Evolutionary conservation across 1,284 basidiomycete genomes (phyloP).

Genomic region (Schizophyllum amplum): DNA sequence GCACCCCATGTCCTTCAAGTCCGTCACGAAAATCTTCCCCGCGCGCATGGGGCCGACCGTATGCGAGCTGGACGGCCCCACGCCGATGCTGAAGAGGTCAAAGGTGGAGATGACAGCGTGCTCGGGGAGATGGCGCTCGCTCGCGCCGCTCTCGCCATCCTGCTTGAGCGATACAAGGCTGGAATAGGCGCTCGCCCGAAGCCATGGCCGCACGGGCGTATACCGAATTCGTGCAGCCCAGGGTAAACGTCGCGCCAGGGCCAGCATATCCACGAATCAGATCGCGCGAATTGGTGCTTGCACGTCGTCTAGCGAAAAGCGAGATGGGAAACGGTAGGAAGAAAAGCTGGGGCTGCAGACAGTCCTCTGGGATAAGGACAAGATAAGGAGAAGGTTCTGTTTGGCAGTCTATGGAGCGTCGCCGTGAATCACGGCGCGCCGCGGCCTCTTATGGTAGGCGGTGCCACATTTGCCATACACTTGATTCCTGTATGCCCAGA

Average conservation of each 20-base stretch:
- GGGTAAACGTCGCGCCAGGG: not conserved
- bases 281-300: not conserved
- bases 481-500: no score
- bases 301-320: not conserved
- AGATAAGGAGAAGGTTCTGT: no score
- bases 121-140: conserved; percentile 36
- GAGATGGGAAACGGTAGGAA: no score
- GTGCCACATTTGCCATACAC: no score
- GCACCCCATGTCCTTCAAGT: conserved; percentile 63
- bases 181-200: not conserved
- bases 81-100: conserved; percentile 90
- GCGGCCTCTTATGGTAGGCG: no score
- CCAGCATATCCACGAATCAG: not conserved
- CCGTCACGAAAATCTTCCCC: conserved; percentile 78
- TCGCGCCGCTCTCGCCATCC: conserved; percentile 28
- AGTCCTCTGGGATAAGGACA: no score
- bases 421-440: no score
- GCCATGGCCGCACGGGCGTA: not conserved
- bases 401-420: no score
- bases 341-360: no score
- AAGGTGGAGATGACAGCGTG: conserved; percentile 93
- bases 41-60: conserved; percentile 90
- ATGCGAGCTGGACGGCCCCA: conserved; percentile 41
- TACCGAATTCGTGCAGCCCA: not conserved
- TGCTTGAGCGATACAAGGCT: conserved; percentile 2